Evolutionary conservation across 306 rosid species (phyloP), one percentile per base, ranked within the genome.

Genomic region (Gastrolobium bilobum): DNA sequence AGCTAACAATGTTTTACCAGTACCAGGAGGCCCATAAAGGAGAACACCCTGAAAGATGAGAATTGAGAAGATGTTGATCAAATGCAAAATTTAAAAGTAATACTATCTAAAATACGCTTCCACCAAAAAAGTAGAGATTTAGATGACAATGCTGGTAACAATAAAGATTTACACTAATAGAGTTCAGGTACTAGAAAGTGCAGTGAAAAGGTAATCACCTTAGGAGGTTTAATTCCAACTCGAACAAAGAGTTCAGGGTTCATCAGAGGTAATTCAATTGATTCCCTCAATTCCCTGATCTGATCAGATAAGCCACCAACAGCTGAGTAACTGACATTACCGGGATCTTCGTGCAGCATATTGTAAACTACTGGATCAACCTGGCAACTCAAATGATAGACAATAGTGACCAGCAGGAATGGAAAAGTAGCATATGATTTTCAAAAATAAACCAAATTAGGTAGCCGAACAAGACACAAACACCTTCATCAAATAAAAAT

Each of bases 241-340:
- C 99, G 88, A 71, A 91, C 46, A 76, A 95, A 95, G 76, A 95
- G 96, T 86, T 95, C 99, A 37, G 99, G 99, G 75, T 95, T 95
- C 98, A 89, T 95, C 66, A 95, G 91, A 69, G 99, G 99, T 61
- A 95, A 81, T 80, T 95, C 99, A 66, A 95, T 90, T 10, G 96
- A 93, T 68, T 95, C 99, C 76, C 99, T 93, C 88, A 95, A 79
- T 64, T 95, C 99, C 86, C 99, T 89, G 63, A 95, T 93, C 88
- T 95, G 99, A 80, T 93, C 99, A 72, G 98, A 91, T 71, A 95
- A 86, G 60, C 99, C 99, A 67, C 99, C 99, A n/a, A 95, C 97
- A 4, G 97, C 99, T 13, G 99, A 95, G 87, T 95, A 95, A 82
- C 99, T 95, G 80, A 95, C 87, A 87, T 95, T 95, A 40, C 98